These are phyloP conservation scores for Stachybotrys chlorohalonatus DNA, from an alignment of 2,329 filamentous ascomycete species.

Conservation along the genomic window DNA sequence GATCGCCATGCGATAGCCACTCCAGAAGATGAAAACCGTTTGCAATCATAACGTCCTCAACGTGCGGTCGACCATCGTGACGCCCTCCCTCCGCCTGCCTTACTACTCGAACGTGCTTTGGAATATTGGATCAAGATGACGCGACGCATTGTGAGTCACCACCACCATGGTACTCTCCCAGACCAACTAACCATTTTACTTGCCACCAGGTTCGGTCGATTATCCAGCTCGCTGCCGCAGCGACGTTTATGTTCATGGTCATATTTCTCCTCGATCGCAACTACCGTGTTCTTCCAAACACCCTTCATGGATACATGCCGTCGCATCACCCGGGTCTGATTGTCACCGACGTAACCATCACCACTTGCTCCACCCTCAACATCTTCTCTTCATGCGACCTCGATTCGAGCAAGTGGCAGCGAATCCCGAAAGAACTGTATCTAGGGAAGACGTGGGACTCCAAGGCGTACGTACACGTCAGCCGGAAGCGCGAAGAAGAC, in stretches of 20 bases:
- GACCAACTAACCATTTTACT: slow-evolving; percentile 3
- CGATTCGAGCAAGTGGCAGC: slow-evolving; percentile 64
- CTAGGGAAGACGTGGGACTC: slow-evolving; percentile 64
- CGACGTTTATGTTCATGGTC: slow-evolving; percentile 58
- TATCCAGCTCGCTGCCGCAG: slow-evolving; percentile 62
- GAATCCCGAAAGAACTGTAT: slow-evolving; percentile 83
- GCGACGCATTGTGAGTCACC: slow-evolving; percentile 24
- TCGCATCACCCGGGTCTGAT: slow-evolving; percentile 76
- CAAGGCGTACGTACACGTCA: slow-evolving; percentile 72
- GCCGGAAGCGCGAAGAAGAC: slow-evolving; percentile 80
- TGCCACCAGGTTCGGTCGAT: slow-evolving; percentile 51
- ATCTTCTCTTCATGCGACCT: slow-evolving; percentile 67
- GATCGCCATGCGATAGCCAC: slow-evolving; percentile 15
- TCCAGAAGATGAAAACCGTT: slow-evolving; percentile 15
- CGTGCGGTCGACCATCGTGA: not conserved
- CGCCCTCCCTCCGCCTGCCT: not conserved
- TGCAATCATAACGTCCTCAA: not conserved
- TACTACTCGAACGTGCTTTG: not conserved
- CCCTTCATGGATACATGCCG: slow-evolving; percentile 80
- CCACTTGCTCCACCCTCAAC: slow-evolving; percentile 67
- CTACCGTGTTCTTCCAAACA: slow-evolving; percentile 76
- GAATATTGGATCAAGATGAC: slow-evolving; percentile 18
- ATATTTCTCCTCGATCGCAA: slow-evolving; percentile 79
- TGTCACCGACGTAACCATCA: slow-evolving; percentile 76
- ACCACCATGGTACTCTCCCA: not conserved